phyloP scores from a whole-genome alignment of 202 grass and related monocot species.

The Setaria viridis region DNA sequence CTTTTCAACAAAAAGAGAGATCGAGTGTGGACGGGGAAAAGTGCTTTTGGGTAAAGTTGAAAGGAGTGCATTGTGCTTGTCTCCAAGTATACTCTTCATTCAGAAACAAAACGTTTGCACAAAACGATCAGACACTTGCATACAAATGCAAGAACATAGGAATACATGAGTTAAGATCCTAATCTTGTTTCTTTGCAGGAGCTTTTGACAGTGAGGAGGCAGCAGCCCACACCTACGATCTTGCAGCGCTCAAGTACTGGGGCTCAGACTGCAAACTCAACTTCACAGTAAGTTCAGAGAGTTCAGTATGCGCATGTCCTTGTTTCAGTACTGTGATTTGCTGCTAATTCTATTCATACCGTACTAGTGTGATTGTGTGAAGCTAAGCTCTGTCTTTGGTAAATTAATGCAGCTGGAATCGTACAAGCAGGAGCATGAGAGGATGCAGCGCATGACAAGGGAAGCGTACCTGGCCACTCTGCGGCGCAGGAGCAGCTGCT shows the following conservation, averaged over 20 bases:
- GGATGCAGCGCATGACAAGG: slow-evolving; percentile 62
- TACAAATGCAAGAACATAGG: not conserved
- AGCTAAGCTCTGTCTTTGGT: not conserved
- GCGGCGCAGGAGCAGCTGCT: slow-evolving; percentile 69
- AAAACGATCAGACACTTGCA: slow-evolving; percentile 9
- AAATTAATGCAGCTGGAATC: slow-evolving; percentile 53
- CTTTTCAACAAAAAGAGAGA: not conserved
- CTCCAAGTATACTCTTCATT: not conserved
- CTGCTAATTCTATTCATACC: not conserved
- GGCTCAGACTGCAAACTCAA: slow-evolving; percentile 34
- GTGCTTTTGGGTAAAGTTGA: not conserved
- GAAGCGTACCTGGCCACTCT: slow-evolving; percentile 69
- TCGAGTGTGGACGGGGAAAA: not conserved
- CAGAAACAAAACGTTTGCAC: not conserved
- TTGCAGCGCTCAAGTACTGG: slow-evolving; percentile 65
- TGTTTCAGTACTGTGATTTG: not conserved
- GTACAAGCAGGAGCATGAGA: slow-evolving; percentile 58
- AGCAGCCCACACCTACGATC: slow-evolving; percentile 60
- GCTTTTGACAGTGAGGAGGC: slow-evolving; percentile 47
- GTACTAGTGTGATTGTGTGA: not conserved
- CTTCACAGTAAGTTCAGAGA: slow-evolving; percentile 56
- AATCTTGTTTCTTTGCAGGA: slow-evolving; percentile 42
- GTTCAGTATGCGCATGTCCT: not conserved
- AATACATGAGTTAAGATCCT: not conserved
- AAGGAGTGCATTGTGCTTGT: slow-evolving; percentile 12